These are phyloP conservation scores for Pichia occidentalis DNA, from an alignment of 805 yeast genomes.

Conservation along the genomic window DNA sequence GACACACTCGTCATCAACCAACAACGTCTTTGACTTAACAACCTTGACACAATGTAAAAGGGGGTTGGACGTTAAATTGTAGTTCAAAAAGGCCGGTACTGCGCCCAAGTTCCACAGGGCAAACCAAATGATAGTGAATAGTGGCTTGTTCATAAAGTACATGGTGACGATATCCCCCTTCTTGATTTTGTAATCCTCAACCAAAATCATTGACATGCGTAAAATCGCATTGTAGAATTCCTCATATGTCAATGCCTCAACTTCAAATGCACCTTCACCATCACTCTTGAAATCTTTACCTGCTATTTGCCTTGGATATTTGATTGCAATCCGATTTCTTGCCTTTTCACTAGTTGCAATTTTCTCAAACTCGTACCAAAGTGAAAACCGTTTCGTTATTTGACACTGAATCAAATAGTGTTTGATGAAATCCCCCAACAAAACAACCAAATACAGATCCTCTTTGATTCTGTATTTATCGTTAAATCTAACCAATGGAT, in stretches of 20 bases:
- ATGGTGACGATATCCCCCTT: constrained; percentile 66
- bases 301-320: constrained; percentile 46
- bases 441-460: constrained; percentile 47
- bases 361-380: constrained; percentile 65
- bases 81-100: constrained; percentile 78
- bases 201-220: constrained; percentile 59
- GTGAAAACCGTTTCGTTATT: constrained; percentile 41
- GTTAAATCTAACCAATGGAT: constrained; percentile 24
- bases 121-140: constrained; percentile 73
- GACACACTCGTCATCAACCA: constrained; percentile 58
- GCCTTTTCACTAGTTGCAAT: constrained; percentile 35
- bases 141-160: constrained; percentile 76
- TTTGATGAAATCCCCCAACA: constrained; percentile 34
- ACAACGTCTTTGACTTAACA: constrained; percentile 55
- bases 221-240: constrained; percentile 63
- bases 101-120: constrained; percentile 92
- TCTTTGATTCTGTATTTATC: constrained; percentile 40
- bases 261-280: constrained; percentile 49
- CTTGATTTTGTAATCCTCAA: constrained; percentile 54
- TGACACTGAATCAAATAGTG: constrained; percentile 34
- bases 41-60: constrained; percentile 73
- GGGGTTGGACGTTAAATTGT: constrained; percentile 66
- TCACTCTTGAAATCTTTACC: constrained; percentile 28
- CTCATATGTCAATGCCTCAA: constrained; percentile 61
- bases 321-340: constrained; percentile 53